These are phyloP conservation scores for Cochlearia excelsa DNA, from an alignment of 345 rosid species.

Conservation along the genomic window DNA sequence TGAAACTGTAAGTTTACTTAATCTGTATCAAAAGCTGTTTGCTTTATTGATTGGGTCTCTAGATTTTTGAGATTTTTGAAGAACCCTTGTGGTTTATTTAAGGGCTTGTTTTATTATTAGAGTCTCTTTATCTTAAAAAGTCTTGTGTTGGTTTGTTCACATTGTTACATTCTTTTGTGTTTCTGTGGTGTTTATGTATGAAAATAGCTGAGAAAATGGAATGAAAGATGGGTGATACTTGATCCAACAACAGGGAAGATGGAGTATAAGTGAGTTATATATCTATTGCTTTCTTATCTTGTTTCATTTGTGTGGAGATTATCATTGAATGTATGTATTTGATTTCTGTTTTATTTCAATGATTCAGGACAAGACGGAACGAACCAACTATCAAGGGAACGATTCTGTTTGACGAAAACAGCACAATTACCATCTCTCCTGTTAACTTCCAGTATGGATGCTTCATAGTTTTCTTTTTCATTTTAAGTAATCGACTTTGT, in stretches of 20 bases:
- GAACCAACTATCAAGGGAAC: slow-evolving; percentile 86
- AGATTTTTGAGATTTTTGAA: neutral
- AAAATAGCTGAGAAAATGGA: slow-evolving; percentile 90
- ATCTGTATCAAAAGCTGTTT: slow-evolving; percentile 2
- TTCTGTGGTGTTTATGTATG: slow-evolving; percentile 13
- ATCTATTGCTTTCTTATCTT: slow-evolving; percentile 6
- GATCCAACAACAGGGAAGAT: slow-evolving; percentile 96
- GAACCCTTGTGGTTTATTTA: slow-evolving; percentile 10
- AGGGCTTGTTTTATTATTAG: neutral
- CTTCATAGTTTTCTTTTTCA: neutral
- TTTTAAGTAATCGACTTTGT: neutral
- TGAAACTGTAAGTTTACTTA: slow-evolving; percentile 62
- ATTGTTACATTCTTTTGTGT: slow-evolving; percentile 3
- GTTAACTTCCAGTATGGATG: slow-evolving; percentile 90
- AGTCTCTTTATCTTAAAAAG: slow-evolving; percentile 9
- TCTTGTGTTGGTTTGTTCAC: slow-evolving; percentile 7
- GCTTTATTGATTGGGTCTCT: slow-evolving; percentile 1
- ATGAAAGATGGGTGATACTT: slow-evolving; percentile 91
- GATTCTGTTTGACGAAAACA: slow-evolving; percentile 76
- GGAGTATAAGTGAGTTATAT: slow-evolving; percentile 76
- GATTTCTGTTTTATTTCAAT: neutral
- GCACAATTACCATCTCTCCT: slow-evolving; percentile 81
- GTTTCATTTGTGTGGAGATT: slow-evolving; percentile 5
- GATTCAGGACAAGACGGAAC: slow-evolving; percentile 73
- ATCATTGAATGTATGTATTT: neutral